Percentiles rank a stretch among this genome's conserved stretches.
These are phyloP conservation scores for Monosporascus sp. DNA, from an alignment of 2,329 filamentous ascomycete genomes.

Conservation along the genomic window DNA sequence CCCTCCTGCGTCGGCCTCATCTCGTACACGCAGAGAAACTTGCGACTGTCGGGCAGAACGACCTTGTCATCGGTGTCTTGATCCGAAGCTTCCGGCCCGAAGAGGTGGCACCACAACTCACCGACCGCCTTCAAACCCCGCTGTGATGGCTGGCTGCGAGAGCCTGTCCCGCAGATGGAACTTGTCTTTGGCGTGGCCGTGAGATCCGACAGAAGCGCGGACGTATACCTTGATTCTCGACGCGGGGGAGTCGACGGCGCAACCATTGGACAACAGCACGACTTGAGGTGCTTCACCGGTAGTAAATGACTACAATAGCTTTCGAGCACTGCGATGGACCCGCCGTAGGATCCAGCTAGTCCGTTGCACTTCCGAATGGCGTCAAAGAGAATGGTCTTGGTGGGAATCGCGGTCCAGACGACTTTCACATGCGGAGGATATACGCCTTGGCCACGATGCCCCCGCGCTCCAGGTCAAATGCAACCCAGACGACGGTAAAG, in stretches of 20 bases:
- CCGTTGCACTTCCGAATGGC: conserved; percentile 3
- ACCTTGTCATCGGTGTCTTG: not conserved
- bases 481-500: not conserved
- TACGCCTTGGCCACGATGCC: conserved; percentile 6
- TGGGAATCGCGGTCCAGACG: not conserved
- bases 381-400: conserved; percentile 1
- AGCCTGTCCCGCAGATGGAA: conserved; percentile 3
- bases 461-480: conserved; percentile 8
- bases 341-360: conserved; percentile 1
- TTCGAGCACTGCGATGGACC: not conserved
- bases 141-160: not conserved
- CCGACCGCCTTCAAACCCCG: not conserved
- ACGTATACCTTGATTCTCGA: conserved; percentile 6
- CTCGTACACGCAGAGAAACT: conserved; percentile 1
- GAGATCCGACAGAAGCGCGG: not conserved
- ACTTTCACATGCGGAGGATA: conserved; percentile 1
- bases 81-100: not conserved
- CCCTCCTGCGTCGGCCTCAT: not conserved
- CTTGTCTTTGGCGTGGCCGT: conserved; percentile 2
- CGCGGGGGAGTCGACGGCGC: not conserved
- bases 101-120: conserved; percentile 2
- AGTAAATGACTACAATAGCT: no score
- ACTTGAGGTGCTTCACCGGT: not conserved
- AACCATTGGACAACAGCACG: conserved; percentile 6
- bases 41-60: not conserved